phyloP scores from a whole-genome alignment of 2,329 filamentous ascomycete species.

The Bisporella sp. region DNA sequence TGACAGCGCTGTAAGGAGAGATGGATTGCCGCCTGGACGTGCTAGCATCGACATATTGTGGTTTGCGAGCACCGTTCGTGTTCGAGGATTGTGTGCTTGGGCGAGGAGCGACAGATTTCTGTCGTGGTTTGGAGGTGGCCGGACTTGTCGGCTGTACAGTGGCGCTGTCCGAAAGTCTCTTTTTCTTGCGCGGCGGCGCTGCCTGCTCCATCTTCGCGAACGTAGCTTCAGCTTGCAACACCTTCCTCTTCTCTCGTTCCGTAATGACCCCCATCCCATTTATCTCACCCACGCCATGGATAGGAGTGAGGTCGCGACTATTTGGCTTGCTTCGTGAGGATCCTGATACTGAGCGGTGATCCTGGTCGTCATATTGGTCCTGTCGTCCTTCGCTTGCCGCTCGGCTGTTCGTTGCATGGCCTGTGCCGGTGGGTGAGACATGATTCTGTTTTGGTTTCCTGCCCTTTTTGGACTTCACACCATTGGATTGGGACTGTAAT shows the following conservation, averaged over 20 bases:
- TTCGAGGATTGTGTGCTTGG: slow-evolving; percentile 18
- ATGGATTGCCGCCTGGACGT: slow-evolving; percentile 24
- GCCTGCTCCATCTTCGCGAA: slow-evolving; percentile 55
- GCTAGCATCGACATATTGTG: slow-evolving; percentile 25
- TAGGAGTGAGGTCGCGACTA: slow-evolving; percentile 58
- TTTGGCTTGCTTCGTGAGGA: slow-evolving; percentile 57
- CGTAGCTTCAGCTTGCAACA: slow-evolving; percentile 59
- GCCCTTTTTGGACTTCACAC: slow-evolving; percentile 27
- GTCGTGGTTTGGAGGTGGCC: slow-evolving; percentile 24
- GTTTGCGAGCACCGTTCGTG: slow-evolving; percentile 14
- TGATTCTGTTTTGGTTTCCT: slow-evolving; percentile 44
- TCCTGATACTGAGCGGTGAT: slow-evolving; percentile 40
- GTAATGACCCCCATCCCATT: slow-evolving; percentile 45
- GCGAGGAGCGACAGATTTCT: slow-evolving; percentile 22
- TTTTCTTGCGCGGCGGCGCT: slow-evolving; percentile 54
- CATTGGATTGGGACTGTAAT: slow-evolving; percentile 38
- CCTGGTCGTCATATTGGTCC: slow-evolving; percentile 49
- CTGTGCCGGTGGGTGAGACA: slow-evolving; percentile 55
- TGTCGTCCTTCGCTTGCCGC: slow-evolving; percentile 55
- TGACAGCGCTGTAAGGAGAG: slow-evolving; percentile 23
- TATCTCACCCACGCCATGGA: slow-evolving; percentile 45
- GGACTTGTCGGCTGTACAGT: slow-evolving; percentile 18
- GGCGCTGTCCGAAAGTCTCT: slow-evolving; percentile 49
- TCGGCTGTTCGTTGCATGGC: slow-evolving; percentile 55
- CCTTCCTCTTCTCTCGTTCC: slow-evolving; percentile 60